Evolutionary conservation across 2,329 filamentous ascomycete genomes (phyloP).

Genomic region (Fonsecaea erecta): DNA sequence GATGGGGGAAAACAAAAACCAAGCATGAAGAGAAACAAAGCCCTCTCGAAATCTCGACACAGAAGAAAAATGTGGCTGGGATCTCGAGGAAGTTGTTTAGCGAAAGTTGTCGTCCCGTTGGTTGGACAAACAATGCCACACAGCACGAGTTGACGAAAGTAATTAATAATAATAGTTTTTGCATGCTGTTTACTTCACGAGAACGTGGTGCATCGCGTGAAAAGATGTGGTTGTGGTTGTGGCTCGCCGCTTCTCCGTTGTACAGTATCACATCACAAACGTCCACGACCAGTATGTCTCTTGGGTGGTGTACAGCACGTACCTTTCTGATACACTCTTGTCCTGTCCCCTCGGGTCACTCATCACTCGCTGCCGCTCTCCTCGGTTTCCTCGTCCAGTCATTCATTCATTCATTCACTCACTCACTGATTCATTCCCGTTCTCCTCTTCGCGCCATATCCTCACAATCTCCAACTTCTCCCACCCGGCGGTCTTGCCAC

Average conservation of each 20-base stretch:
- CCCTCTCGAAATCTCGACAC: neutral
- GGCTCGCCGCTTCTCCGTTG: too few species aligned
- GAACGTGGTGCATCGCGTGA: too few species aligned
- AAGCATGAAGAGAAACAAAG: neutral
- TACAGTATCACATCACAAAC: too few species aligned
- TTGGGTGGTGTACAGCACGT: too few species aligned
- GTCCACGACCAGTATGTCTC: too few species aligned
- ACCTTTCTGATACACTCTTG: too few species aligned
- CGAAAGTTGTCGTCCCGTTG: neutral
- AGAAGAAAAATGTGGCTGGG: neutral
- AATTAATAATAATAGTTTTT: conserved; percentile 6
- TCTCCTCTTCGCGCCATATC: conserved; percentile 67
- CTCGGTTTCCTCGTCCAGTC: too few species aligned
- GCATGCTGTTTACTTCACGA: neutral
- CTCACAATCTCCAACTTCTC: conserved; percentile 89
- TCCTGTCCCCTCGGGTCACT: too few species aligned
- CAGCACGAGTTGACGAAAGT: neutral
- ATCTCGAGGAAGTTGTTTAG: neutral
- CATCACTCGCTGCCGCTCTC: too few species aligned
- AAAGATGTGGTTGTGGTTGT: too few species aligned
- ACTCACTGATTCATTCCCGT: neutral
- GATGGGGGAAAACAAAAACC: neutral
- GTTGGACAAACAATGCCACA: neutral
- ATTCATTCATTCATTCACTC: too few species aligned
- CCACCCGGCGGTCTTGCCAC: conserved; percentile 89